Percentiles rank a stretch among this genome's conserved stretches.
Evolutionary conservation across 768 basidiomycete species (phyloP).

Genomic region (Chalciporus chontae): DNA sequence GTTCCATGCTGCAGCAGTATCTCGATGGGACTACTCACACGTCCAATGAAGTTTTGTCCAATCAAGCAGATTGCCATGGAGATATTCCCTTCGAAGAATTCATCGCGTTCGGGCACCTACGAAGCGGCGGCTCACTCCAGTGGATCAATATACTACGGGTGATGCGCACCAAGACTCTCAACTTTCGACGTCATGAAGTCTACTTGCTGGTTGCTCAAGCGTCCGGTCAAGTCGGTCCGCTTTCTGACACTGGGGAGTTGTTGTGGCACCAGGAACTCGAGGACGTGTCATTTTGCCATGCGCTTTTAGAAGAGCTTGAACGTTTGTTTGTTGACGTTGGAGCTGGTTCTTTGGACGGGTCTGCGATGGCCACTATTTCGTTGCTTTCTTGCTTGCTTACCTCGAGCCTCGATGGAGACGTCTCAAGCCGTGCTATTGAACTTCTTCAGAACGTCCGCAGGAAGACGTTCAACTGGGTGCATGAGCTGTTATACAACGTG

Average conservation of each 20-base stretch:
- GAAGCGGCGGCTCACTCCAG: conserved; percentile 40
- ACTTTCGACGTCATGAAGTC: conserved; percentile 37
- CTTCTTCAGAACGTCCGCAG: conserved; percentile 29
- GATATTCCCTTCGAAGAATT: conserved; percentile 41
- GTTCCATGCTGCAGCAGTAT: conserved; percentile 21
- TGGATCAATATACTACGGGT: conserved; percentile 46
- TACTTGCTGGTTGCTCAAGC: conserved; percentile 39
- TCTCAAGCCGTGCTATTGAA: conserved; percentile 14
- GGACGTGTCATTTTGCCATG: conserved; percentile 28
- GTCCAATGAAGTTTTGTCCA: conserved; percentile 37
- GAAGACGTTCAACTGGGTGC: conserved; percentile 32
- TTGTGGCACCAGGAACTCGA: conserved; percentile 39
- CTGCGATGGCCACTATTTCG: conserved; percentile 27
- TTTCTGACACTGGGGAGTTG: conserved; percentile 10
- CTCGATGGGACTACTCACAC: conserved; percentile 33
- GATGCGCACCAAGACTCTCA: conserved; percentile 33
- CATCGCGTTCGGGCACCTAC: conserved; percentile 37
- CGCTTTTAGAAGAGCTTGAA: conserved; percentile 32
- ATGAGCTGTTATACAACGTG: conserved; percentile 22
- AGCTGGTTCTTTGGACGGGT: conserved; percentile 36
- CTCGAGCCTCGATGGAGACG: conserved; percentile 5
- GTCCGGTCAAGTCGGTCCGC: conserved; percentile 36
- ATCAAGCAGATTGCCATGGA: conserved; percentile 37
- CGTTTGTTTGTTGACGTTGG: conserved; percentile 30
- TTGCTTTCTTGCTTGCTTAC: conserved; percentile 32